Percentiles rank a stretch among this genome's conserved stretches.
Conservation (phyloP, 1,139 yeast genomes). For the Taphrina confusa region DNA sequence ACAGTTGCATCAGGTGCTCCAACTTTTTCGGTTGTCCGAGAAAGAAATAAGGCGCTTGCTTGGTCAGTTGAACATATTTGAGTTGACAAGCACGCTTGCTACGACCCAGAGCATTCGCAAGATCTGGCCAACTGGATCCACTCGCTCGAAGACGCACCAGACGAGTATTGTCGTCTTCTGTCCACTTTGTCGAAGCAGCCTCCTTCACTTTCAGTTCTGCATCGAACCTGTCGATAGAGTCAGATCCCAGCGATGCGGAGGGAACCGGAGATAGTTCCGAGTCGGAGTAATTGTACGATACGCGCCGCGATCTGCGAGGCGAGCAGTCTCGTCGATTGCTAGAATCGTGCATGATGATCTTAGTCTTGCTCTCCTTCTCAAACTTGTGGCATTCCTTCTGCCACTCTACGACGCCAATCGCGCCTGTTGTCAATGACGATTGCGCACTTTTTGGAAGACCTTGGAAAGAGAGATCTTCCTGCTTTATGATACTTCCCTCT, state of each 20-base stretch:
- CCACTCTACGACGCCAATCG: slow-evolving; percentile 3
- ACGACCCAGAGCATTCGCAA: slow-evolving; percentile 11
- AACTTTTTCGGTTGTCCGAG: not conserved
- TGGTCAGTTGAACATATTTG: not conserved
- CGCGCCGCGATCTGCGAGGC: not conserved
- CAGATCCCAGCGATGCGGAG: not conserved
- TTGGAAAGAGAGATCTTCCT: not conserved
- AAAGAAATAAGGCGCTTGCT: slow-evolving; percentile 3
- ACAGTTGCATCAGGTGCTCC: not conserved
- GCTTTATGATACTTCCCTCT: not conserved
- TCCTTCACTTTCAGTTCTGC: not conserved
- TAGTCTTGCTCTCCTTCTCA: slow-evolving; percentile 3
- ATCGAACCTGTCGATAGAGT: not conserved
- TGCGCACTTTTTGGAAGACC: not conserved
- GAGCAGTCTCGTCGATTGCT: not conserved
- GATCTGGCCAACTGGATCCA: not conserved
- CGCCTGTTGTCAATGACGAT: not conserved
- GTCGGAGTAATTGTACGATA: slow-evolving; percentile 2
- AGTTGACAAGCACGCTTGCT: slow-evolving; percentile 20
- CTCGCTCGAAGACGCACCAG: not conserved
- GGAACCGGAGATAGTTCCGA: not conserved
- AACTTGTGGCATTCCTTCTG: slow-evolving; percentile 1
- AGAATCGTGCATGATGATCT: not conserved
- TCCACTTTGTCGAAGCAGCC: slow-evolving; percentile 16
- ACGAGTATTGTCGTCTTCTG: not conserved